A percentile compares a stretch with the other conserved stretches of the same genome.
phyloP scores from a whole-genome alignment of 306 rosid species.

The Vigna hirtella region DNA sequence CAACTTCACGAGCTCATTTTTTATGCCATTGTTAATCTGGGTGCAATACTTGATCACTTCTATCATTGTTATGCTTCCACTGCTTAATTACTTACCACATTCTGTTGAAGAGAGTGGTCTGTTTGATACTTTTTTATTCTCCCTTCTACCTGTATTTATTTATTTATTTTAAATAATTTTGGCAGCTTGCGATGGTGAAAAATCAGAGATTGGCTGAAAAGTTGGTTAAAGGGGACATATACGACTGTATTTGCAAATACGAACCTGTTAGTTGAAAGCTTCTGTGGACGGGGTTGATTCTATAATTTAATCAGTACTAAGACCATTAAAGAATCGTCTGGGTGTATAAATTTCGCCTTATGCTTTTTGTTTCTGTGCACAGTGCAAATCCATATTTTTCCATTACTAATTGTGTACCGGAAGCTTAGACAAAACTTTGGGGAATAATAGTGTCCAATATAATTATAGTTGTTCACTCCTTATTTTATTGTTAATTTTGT shows the following conservation, averaged over 20 bases:
- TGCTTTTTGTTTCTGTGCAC: constrained; percentile 5
- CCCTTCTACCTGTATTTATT: not conserved
- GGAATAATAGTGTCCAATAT: not conserved
- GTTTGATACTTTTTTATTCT: not conserved
- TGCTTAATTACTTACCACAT: not conserved
- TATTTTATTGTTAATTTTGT: not conserved
- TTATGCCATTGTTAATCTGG: not conserved
- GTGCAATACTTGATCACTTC: not conserved
- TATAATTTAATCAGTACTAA: not conserved
- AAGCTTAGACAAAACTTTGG: not conserved
- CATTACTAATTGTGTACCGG: not conserved
- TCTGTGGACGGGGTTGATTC: constrained; percentile 6
- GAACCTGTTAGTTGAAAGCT: constrained; percentile 69
- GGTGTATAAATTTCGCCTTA: not conserved
- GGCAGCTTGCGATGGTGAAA: constrained; percentile 99
- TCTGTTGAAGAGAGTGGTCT: constrained; percentile 18
- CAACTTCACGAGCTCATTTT: not conserved
- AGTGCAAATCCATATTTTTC: not conserved
- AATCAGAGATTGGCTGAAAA: constrained; percentile 97
- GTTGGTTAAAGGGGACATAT: constrained; percentile 81
- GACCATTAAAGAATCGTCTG: constrained; percentile 2
- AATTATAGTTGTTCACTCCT: not conserved
- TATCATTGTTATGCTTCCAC: not conserved
- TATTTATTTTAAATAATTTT: not conserved
- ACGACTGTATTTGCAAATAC: constrained; percentile 85